Evolutionary conservation across 225 moss, liverwort and hornwort genomes (phyloP), one percentile per base, ranked within the genome.

Genomic region (Physcomitrellopsis africana): DNA sequence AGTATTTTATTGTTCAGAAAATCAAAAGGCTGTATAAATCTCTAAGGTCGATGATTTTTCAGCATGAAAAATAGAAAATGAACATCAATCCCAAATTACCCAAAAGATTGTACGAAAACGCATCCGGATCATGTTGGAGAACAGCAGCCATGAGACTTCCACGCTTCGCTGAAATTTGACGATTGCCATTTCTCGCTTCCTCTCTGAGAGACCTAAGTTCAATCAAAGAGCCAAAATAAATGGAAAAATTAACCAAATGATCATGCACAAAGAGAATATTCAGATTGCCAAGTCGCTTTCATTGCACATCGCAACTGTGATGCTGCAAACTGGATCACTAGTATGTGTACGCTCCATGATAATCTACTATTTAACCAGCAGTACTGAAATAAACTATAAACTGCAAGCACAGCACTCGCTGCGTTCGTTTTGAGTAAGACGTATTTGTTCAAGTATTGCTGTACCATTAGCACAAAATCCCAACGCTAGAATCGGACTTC

Each of bases 121-220:
- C 97, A 72, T 94, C 85, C 6, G 93, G 85, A 70, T 93, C 93
- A 60, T 84, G 87, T 71, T 70, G 79, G 55, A 93, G 87, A 74
- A 99, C 91, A 72, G 89, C 90, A 65, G 83, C 90, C 82, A 93
- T 82, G 73, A 94, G 86, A 80, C 85, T 85, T 54, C 93, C 90
- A 72, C 70, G 73, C 51, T 92, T 90, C 11, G 56, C 80, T 55
- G 76, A 68, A 22, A 77, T 74, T 63, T 78, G 82, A 73, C 69
- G 47, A 44, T 74, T 63, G 48, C 51, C 79, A 26, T 74, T 77
- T 23, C 69, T 85, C 23, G 79, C 74, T 43, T 91, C 87, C 69
- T 90, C 80, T 51, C 82, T 84, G 15, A 96, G 79, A 12, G 85
- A 93, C 89, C 92, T 92, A 67, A 74, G 71, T 65, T 55, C 49